Evolutionary conservation across 2,329 filamentous ascomycete species (phyloP), one percentile per base, ranked within the genome.

Genomic region (Colletotrichum spaethianum): DNA sequence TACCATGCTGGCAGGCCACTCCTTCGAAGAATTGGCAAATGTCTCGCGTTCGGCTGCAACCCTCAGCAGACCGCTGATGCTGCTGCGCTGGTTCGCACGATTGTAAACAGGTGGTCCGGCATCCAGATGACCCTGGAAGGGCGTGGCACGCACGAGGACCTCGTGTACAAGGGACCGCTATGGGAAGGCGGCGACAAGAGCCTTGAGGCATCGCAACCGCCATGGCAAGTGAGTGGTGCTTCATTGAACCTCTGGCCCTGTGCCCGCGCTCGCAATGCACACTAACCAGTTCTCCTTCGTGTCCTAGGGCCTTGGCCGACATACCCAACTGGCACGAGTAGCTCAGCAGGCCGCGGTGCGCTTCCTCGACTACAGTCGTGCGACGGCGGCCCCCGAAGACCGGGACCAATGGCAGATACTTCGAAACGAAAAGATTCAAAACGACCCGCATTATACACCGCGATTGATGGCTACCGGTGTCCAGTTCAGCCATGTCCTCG

Each of bases 41-140:
- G 74, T 55, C 72, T 76, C 42, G 28, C 59, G 50, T 76, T 76
- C 63, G 75, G 75, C 63, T 76, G 75, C 73, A 40, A 55, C 36
- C 50, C 63, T 3, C 31, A 28, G 23, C 72, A 75, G 31, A 74
- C 70, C 18, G 44, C 40, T n/a, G 38, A 42, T 26, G 74, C 74
- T 16, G 67, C 68, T 20, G 55, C 40, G 11, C 63, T 75, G 38
- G 53, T 74, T 9, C 52, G 56, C n/a, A 40, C 23, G 55, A 31
- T 75, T 36, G 71, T 63, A 3, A 8, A 56, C 28, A 55, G 63
- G 42, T 72, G 63, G 61, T 31, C 46, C 3, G 18, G n/a, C 2
- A 16, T 73, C 6, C 36, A 68, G 36, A 62, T 62, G 57, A 16
- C 2, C 44, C 11, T 9, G 3, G 23, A 12, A 12, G 28, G 7